Evolutionary conservation across 164 flowering plant species (phyloP).

Genomic region (Sedum album): DNA sequence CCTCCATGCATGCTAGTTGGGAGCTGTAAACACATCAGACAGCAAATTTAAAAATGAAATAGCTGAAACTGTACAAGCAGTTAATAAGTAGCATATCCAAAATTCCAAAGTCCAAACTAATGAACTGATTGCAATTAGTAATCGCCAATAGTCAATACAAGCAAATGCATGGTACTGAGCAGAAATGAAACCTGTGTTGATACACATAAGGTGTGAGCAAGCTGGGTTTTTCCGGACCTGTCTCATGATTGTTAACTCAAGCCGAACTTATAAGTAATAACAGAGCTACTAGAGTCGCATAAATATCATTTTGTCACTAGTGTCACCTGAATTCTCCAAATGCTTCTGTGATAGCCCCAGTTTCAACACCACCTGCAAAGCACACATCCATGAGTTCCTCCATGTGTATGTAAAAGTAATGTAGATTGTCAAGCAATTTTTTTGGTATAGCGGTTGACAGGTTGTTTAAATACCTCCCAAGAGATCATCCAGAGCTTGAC

Average conservation of each 20-base stretch:
- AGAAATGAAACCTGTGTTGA: slow-evolving; percentile 68
- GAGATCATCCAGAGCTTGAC: slow-evolving; percentile 92
- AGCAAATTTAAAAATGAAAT: background rate
- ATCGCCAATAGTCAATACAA: background rate
- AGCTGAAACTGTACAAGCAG: background rate
- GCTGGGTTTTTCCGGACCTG: slow-evolving; percentile 98
- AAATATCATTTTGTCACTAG: background rate
- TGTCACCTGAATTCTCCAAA: slow-evolving; percentile 92
- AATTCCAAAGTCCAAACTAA: background rate
- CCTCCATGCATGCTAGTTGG: slow-evolving; percentile 89
- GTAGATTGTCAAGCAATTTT: background rate
- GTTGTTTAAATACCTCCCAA: slow-evolving; percentile 56
- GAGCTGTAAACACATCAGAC: slow-evolving; percentile 42
- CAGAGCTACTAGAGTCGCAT: background rate
- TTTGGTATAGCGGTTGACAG: background rate
- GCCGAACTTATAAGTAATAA: background rate
- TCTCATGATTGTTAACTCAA: background rate
- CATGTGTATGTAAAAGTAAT: background rate
- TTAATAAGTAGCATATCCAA: background rate
- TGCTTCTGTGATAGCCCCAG: no score
- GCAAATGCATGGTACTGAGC: background rate
- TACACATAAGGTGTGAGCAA: slow-evolving; percentile 97
- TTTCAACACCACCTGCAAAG: slow-evolving; percentile 83
- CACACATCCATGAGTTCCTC: background rate
- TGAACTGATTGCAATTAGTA: background rate